A percentile compares a stretch with the other conserved stretches of the same genome.
phyloP scores from a whole-genome alignment of 2,329 filamentous ascomycete genomes.

The Sclerotinia spermophila region DNA sequence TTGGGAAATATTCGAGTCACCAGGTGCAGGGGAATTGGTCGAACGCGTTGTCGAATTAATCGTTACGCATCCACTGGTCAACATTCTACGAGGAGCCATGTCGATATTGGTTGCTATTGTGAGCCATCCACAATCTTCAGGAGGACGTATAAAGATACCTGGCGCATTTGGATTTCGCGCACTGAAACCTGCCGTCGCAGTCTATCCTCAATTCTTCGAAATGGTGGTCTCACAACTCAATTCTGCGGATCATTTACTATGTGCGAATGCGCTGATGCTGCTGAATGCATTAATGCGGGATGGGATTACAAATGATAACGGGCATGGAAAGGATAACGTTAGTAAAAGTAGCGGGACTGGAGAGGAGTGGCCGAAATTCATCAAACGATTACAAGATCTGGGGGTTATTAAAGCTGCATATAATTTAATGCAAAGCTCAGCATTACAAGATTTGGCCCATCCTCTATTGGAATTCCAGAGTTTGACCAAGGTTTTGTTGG shows the following conservation, averaged over 20 bases:
- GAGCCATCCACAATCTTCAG: slow-evolving; percentile 67
- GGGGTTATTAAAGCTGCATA: slow-evolving; percentile 92
- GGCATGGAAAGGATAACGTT: slow-evolving; percentile 30
- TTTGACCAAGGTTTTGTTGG: slow-evolving; percentile 79
- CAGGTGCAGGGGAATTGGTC: slow-evolving; percentile 61
- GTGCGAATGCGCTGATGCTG: slow-evolving; percentile 90
- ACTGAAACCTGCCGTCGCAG: slow-evolving; percentile 83
- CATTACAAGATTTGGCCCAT: slow-evolving; percentile 84
- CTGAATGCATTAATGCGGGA: slow-evolving; percentile 95
- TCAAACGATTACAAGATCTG: slow-evolving; percentile 88
- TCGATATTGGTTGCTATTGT: slow-evolving; percentile 93
- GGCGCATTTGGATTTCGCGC: slow-evolving; percentile 83
- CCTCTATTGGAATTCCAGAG: slow-evolving; percentile 91
- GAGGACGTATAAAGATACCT: slow-evolving; percentile 45
- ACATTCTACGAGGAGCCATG: slow-evolving; percentile 95
- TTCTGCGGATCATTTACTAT: slow-evolving; percentile 91
- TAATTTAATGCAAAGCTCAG: slow-evolving; percentile 88
- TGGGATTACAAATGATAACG: slow-evolving; percentile 70
- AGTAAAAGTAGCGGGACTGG: slow-evolving; percentile 40
- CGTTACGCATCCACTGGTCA: slow-evolving; percentile 92
- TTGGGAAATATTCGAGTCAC: slow-evolving; percentile 79
- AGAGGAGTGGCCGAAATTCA: slow-evolving; percentile 91
- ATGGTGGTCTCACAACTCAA: slow-evolving; percentile 88
- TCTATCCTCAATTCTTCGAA: slow-evolving; percentile 91
- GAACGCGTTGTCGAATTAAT: slow-evolving; percentile 84